Evolutionary conservation across 1,284 basidiomycete species (phyloP), one percentile per base, ranked within the genome.

Genomic region (Pisolithus thermaeus): DNA sequence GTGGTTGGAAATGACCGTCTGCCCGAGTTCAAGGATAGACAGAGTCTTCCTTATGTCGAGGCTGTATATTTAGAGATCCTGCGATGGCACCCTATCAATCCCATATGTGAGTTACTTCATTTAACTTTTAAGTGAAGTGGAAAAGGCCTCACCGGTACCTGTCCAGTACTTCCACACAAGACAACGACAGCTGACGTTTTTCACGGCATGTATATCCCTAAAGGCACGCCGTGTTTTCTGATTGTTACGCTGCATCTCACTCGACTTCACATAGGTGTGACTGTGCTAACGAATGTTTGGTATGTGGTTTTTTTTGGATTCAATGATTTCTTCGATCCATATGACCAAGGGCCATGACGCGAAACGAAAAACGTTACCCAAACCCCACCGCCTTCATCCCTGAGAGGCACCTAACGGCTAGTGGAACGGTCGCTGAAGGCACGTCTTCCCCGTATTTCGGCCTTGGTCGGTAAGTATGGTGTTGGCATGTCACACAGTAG

Each of bases 11-110:
- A 51, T 32, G 53, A 52, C 28, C 55, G 58, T 46, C 38, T 64
- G 0, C 66, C 65, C 6, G 50, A 47, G 11, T 53, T 66, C 23
- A 41, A 47, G 5, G 65, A 66, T 47, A 54, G 52, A 37, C 18
- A 47, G 18, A 56, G 50, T 8, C 51, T 66, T 43, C 57, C 53
- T 16, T 66, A 64, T 38, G 48, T 68, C 3, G 66, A 67, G 3
- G 66, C 65, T 3, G 45, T 66, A 5, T 38, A 62, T 14, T 49
- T 53, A 36, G 64, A 66, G 50, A 53, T 54, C 7, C 41, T 58
- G 46, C 61, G 64, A 46, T 66, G 65, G 65, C 49, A 50, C 22
- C 50, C 60, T 7, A 44, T 57, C 25, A 49, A 56, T 28, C 64
- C 66, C 14, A 50, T 67, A 51, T 47, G 64, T 68, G 36, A n/a